Base-by-base conservation (phyloP, 805 yeast genomes). In the Candida boleticola region DNA sequence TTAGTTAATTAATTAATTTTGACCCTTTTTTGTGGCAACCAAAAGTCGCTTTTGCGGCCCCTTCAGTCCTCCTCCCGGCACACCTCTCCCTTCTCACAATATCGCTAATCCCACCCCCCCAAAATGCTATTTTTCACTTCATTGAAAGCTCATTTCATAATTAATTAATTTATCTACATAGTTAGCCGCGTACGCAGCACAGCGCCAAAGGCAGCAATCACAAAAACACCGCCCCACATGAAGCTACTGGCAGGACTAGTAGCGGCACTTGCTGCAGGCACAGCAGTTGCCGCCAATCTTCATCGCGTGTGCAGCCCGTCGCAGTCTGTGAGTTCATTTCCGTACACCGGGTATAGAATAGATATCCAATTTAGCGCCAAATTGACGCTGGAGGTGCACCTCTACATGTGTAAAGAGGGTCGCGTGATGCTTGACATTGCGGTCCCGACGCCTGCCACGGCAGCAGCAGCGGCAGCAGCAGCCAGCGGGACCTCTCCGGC, bases 401-500 rank as follows among this genome's bases (percentile, higher is more conserved):
- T 64, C 14, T 36, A 61, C 7, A 57, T 61, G 38, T 64, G 67
- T 37, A 52, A 52, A 29, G 68, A 64, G 38, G 61, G 60, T 37
- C 59, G 54, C 29, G 40, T 60, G 16, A 48, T 59, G 13, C 51
- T 42, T 20, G 63, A 56, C 36, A 7, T 36, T 7, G 39, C 23
- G 7, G 19, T 25, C 4, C 30, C 30, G n/a, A n/a, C 32, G 4
- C 9, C 5, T 20, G 18, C 34, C 16, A 31, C 20, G 11, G 32
- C 6, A 29, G 13, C 7, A 29, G 32, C 7, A n/a, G n/a, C n/a
- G n/a, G n/a, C 18, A 14, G 27, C 36, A 16, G n/a, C 27, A 23
- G 11, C 27, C 27, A 23, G 11, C 7, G 27, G 7, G 27, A 37
- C 42, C 11, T 37, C 56, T n/a, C n/a, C n/a, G 25, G 37, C 50